phyloP scores from a whole-genome alignment of 2,329 filamentous ascomycete species.

The Cercospora canescens region DNA sequence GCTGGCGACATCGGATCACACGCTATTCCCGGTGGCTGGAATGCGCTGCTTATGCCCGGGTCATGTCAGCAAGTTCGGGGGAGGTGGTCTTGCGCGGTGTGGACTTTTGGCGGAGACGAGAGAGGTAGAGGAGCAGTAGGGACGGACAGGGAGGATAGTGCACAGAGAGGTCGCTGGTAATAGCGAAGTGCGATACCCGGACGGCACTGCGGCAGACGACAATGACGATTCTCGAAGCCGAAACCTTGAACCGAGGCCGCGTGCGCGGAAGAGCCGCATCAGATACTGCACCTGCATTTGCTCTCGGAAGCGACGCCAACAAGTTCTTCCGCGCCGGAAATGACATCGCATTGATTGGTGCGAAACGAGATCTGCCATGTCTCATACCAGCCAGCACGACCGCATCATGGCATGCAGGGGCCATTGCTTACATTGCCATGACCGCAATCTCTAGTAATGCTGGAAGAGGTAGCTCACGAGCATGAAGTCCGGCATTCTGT shows the following conservation, averaged over 20 bases:
- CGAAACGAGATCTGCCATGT: not conserved
- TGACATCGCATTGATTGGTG: not conserved
- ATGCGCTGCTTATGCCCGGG: not conserved
- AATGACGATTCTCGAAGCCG: slow-evolving; percentile 5
- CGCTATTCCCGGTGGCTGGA: slow-evolving; percentile 8
- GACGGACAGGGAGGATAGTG: not conserved
- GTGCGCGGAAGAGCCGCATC: slow-evolving; percentile 2
- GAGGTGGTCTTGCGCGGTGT: not conserved
- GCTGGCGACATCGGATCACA: slow-evolving; percentile 18
- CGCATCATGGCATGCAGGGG: not conserved
- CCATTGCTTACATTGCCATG: not conserved
- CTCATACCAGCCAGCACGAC: not conserved
- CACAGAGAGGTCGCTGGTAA: not conserved
- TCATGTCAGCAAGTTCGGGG: not conserved
- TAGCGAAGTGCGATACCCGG: not conserved
- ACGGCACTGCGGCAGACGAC: not conserved
- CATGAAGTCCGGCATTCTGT: slow-evolving; percentile 49
- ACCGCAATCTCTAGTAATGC: not conserved
- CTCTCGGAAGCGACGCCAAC: not conserved
- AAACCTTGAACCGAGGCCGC: slow-evolving; percentile 9
- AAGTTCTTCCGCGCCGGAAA: not conserved
- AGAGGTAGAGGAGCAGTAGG: not conserved
- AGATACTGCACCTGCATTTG: not conserved
- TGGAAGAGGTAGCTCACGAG: not conserved
- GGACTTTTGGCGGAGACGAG: not conserved